Conservation (phyloP, 108 stramenopile genomes). For the Cyclotella cryptica region DNA sequence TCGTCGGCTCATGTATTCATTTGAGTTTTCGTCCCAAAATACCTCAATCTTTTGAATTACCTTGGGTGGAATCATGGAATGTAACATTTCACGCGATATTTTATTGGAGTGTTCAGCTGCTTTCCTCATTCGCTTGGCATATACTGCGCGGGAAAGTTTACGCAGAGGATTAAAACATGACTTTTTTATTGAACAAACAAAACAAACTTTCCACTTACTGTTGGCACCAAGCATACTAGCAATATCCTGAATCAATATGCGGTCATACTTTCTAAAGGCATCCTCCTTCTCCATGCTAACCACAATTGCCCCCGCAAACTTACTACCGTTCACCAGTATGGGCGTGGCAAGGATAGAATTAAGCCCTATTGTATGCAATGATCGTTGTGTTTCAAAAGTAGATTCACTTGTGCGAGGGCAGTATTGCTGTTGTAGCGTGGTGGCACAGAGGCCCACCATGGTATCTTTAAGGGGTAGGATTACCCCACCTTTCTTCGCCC, state of each 20-base stretch:
- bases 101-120: slow-evolving; percentile 30
- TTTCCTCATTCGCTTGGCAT: slow-evolving; percentile 35
- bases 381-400: slow-evolving; percentile 26
- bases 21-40: slow-evolving; percentile 42
- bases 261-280: slow-evolving; percentile 36
- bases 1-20: slow-evolving; percentile 13
- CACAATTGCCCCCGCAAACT: slow-evolving; percentile 30
- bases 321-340: slow-evolving; percentile 36
- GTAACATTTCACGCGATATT: slow-evolving; percentile 45
- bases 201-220: too few species aligned
- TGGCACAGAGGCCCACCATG: slow-evolving; percentile 9
- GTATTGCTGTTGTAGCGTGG: slow-evolving; percentile 34
- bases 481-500: slow-evolving; percentile 19
- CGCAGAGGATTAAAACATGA: too few species aligned
- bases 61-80: slow-evolving; percentile 45
- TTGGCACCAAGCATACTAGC: slow-evolving; percentile 22
- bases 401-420: slow-evolving; percentile 24
- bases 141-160: slow-evolving; percentile 6
- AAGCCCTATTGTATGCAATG: slow-evolving; percentile 17
- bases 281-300: slow-evolving; percentile 37
- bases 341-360: slow-evolving; percentile 36
- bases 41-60: slow-evolving; percentile 47
- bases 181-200: too few species aligned
- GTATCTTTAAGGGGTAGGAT: slow-evolving; percentile 29
- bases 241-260: slow-evolving; percentile 42